Percentiles rank a stretch among this genome's conserved stretches.
Conservation (phyloP, 2,329 filamentous ascomycete genomes). For the Penicillium capsulatum region DNA sequence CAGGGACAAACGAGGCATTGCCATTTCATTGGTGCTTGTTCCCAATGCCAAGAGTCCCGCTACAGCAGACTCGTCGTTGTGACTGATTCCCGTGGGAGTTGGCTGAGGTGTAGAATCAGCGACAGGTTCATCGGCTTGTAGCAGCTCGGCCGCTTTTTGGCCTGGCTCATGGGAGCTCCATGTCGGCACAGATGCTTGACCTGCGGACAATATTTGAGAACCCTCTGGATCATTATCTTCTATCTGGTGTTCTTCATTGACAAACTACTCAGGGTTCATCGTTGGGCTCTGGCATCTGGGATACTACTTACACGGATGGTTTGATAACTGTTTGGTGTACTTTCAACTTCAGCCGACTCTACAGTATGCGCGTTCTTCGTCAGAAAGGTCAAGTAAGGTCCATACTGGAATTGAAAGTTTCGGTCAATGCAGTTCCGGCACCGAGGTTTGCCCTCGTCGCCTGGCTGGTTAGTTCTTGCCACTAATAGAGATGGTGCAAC, state of each 20-base stretch:
- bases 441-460: slow-evolving; percentile 50
- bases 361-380: slow-evolving; percentile 48
- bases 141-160: background rate
- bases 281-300: too few species aligned
- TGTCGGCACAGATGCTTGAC: too few species aligned
- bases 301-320: slow-evolving; percentile 19
- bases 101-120: background rate
- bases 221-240: slow-evolving; percentile 3
- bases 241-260: slow-evolving; percentile 23
- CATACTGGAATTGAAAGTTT: slow-evolving; percentile 49
- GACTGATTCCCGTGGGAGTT: slow-evolving; percentile 35
- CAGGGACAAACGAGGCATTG: too few species aligned
- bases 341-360: slow-evolving; percentile 11
- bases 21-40: too few species aligned
- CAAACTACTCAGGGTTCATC: slow-evolving; percentile 20
- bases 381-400: slow-evolving; percentile 47
- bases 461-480: slow-evolving; percentile 1
- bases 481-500: background rate
- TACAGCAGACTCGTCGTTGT: too few species aligned
- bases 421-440: slow-evolving; percentile 49
- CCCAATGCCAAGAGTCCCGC: too few species aligned
- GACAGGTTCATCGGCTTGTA: background rate
- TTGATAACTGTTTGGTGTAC: slow-evolving; percentile 13
- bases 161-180: slow-evolving; percentile 2
- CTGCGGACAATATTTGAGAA: background rate